Percentiles rank a stretch among this genome's conserved stretches.
Evolutionary conservation across 179 eudicot genomes (phyloP).

Genomic region (Beta lomatogona): DNA sequence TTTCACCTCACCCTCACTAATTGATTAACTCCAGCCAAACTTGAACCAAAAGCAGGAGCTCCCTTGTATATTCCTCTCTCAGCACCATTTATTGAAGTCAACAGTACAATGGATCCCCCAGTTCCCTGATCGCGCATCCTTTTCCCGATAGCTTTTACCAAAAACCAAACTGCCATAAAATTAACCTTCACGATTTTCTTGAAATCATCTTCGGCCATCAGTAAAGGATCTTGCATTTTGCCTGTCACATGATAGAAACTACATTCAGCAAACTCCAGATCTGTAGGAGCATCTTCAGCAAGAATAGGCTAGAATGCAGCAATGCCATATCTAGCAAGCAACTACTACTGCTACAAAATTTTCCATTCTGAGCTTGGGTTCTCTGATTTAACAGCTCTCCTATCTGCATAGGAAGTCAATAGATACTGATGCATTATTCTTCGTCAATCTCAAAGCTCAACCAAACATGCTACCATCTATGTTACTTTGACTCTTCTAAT

Average conservation of each 20-base stretch:
- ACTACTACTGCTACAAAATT: background rate
- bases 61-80: slow-evolving; percentile 92
- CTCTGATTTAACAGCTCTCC: background rate
- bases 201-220: slow-evolving; percentile 63
- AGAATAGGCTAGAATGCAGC: background rate
- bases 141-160: slow-evolving; percentile 70
- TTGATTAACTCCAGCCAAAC: slow-evolving; percentile 83
- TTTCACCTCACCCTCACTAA: slow-evolving; percentile 64
- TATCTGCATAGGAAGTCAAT: no score
- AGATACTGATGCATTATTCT: no score
- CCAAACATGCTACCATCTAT: no score
- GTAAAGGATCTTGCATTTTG: slow-evolving; percentile 70
- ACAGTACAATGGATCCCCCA: slow-evolving; percentile 81
- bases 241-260: slow-evolving; percentile 46
- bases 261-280: slow-evolving; percentile 7
- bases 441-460: no score
- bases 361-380: background rate
- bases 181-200: slow-evolving; percentile 69
- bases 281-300: background rate
- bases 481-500: no score
- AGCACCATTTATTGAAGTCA: slow-evolving; percentile 75
- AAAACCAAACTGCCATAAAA: slow-evolving; percentile 80
- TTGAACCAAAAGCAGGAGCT: slow-evolving; percentile 84
- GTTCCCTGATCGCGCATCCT: slow-evolving; percentile 75
- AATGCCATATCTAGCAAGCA: background rate